Base-by-base conservation (phyloP, 306 rosid genomes). In the Pterocarpus macrocarpus region DNA sequence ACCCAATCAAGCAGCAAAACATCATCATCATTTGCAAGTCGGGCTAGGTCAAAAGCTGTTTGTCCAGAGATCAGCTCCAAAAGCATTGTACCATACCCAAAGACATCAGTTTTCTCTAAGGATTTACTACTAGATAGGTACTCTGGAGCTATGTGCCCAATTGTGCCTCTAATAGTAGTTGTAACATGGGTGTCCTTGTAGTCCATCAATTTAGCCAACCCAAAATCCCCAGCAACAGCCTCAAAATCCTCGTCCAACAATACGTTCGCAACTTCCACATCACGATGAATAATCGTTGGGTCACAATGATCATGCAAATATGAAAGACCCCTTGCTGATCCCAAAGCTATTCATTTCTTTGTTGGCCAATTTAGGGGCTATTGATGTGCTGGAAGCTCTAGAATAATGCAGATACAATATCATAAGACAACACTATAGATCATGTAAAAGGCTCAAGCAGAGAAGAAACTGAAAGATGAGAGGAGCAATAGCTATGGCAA, bases 1-100 rank as follows among this genome's bases (percentile, higher is more conserved):
- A 92, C 97, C 97, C 94, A 92, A 87, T 92, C 97, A 61, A 92
- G 92, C 65, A 90, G 81, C 97, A 92, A 90, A 77, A 92, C 97
- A 84, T 92, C 97, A n/a, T n/a, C n/a, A n/a, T n/a, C n/a, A n/a
- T n/a, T n/a, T n/a, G n/a, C n/a, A 22, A 92, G 94, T 83, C 97
- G 90, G 43, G 97, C 92, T 57, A 90, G 91, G 81, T 92, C 97
- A 2, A 92, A 92, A 52, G 97, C 92, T 66, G 92, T 87, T 82
- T 90, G 97, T 45, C 97, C 94, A 53, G 94, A 88, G 70, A 92
- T 90, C 56, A 92, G 87, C 88, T 92, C 97, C 85, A 92, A 85
- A 79, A 92, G 97, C 94, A 92, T 88, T 82, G 90, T 90, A 35
- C 97, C 97, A 8, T 90, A 90, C 28, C 94, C 97, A 6, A 89